A percentile compares a stretch with the other conserved stretches of the same genome.
phyloP scores from a whole-genome alignment of 371 early-diverging fungal genomes.

The Syncephalis plumigaleata region DNA sequence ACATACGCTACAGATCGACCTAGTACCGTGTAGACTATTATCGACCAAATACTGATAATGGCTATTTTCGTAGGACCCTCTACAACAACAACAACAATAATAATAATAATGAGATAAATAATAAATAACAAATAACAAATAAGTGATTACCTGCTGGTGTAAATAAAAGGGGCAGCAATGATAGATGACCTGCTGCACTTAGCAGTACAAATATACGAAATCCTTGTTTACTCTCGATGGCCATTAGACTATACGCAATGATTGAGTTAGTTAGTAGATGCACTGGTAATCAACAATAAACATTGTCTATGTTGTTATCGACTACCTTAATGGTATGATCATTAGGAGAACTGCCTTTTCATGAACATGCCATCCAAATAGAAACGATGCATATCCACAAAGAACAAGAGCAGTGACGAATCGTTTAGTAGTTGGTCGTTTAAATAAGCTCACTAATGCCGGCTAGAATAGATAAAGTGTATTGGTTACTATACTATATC shows the following conservation, averaged over 20 bases:
- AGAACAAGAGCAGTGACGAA: conserved; percentile 58
- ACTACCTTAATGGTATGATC: conserved; percentile 44
- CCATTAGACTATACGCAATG: conserved; percentile 9
- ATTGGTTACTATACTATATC: too few relatives aligned
- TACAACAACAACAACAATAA: too few relatives aligned
- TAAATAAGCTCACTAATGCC: conserved; percentile 28
- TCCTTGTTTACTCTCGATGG: conserved; percentile 17
- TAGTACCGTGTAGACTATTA: conserved; percentile 1
- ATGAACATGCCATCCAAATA: conserved; percentile 97
- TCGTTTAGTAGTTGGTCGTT: conserved; percentile 38
- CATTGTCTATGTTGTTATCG: too few relatives aligned
- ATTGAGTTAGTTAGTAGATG: too few relatives aligned
- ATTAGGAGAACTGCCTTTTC: conserved; percentile 89
- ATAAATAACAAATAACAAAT: too few relatives aligned
- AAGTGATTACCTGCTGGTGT: conserved; percentile 33
- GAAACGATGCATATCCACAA: conserved; percentile 72
- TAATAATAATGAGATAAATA: too few relatives aligned
- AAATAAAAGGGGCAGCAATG: conserved; percentile 79
- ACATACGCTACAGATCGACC: conserved; percentile 3
- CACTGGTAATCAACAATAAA: too few relatives aligned
- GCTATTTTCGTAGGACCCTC: too few relatives aligned
- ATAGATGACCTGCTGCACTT: conserved; percentile 49
- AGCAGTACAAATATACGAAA: conserved; percentile 41
- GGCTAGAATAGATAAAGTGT: conserved; percentile 6
- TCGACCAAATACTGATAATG: too few relatives aligned